Conservation (phyloP, 139 green algal species). For the Yamagishiella unicocca region DNA sequence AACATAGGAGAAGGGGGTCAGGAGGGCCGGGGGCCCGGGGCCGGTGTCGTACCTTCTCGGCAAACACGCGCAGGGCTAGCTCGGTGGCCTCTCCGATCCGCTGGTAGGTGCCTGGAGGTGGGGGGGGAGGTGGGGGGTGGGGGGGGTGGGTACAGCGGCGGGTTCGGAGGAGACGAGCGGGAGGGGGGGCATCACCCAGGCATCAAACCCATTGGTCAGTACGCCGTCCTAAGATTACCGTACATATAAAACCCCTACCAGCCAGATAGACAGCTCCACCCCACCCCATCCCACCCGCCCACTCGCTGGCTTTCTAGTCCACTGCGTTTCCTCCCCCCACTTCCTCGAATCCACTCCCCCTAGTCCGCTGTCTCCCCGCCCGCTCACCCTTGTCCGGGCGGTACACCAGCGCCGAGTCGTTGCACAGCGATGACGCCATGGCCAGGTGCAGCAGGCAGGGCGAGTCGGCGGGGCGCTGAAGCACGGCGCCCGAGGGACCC, state of each 20-base stretch:
- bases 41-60: slow-evolving; percentile 88
- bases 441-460: slow-evolving; percentile 55
- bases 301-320: not conserved
- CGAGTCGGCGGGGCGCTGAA: slow-evolving; percentile 50
- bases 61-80: slow-evolving; percentile 87
- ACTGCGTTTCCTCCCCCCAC: not conserved
- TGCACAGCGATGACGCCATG: slow-evolving; percentile 84
- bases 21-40: slow-evolving; percentile 72
- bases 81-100: slow-evolving; percentile 91
- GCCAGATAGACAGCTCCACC: too few relatives aligned
- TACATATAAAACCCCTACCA: too few relatives aligned
- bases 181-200: too few relatives aligned
- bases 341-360: not conserved
- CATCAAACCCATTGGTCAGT: too few relatives aligned
- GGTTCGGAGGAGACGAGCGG: too few relatives aligned
- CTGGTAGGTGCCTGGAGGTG: slow-evolving; percentile 62
- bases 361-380: not conserved
- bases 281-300: not conserved
- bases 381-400: slow-evolving; percentile 37
- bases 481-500: slow-evolving; percentile 56
- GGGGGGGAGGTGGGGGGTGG: not conserved
- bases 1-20: slow-evolving; percentile 78
- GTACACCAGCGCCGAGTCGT: slow-evolving; percentile 85
- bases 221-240: too few relatives aligned
- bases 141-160: too few relatives aligned